Evolutionary conservation across 192 early-diverging fungal genomes (phyloP).

Genomic region (Chytriomyces hyalinus): DNA sequence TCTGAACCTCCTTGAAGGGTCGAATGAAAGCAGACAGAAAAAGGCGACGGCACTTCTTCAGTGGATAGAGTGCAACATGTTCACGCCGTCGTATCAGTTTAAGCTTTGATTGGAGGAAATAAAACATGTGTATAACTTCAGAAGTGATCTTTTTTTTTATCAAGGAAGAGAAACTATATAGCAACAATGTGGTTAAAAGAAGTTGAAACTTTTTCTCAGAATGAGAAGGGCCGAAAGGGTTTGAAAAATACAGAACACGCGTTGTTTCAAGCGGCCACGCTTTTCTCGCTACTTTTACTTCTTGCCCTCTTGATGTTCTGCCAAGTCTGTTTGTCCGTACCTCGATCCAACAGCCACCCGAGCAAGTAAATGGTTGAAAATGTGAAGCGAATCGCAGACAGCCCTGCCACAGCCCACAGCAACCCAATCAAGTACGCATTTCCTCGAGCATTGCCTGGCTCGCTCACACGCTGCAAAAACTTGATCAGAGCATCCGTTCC

Average conservation of each 20-base stretch:
- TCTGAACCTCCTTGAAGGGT: background rate
- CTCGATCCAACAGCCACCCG: slow-evolving; percentile 30
- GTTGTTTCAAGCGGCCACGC: no score
- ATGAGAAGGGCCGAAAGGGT: no score
- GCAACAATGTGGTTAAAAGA: no score
- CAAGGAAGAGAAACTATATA: no score
- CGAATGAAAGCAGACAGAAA: no score
- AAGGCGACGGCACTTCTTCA: background rate
- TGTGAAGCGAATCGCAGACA: slow-evolving; percentile 41
- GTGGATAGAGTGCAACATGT: slow-evolving; percentile 17
- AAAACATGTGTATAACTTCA: no score
- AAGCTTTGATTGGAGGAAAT: no score
- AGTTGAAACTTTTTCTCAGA: no score
- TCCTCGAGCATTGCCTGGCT: slow-evolving; percentile 9
- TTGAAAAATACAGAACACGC: no score
- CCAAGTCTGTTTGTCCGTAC: background rate
- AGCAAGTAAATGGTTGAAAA: slow-evolving; percentile 35
- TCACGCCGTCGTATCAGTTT: slow-evolving; percentile 3
- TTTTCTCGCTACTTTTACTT: no score
- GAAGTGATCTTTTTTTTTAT: no score
- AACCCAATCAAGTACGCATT: slow-evolving; percentile 40
- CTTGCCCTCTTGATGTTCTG: background rate
- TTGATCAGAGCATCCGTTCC: background rate
- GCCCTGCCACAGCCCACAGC: slow-evolving; percentile 63
- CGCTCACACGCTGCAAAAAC: slow-evolving; percentile 9